Evolutionary conservation across 495 filamentous ascomycete species (phyloP).

Genomic region (Wilcoxina mikolae): DNA sequence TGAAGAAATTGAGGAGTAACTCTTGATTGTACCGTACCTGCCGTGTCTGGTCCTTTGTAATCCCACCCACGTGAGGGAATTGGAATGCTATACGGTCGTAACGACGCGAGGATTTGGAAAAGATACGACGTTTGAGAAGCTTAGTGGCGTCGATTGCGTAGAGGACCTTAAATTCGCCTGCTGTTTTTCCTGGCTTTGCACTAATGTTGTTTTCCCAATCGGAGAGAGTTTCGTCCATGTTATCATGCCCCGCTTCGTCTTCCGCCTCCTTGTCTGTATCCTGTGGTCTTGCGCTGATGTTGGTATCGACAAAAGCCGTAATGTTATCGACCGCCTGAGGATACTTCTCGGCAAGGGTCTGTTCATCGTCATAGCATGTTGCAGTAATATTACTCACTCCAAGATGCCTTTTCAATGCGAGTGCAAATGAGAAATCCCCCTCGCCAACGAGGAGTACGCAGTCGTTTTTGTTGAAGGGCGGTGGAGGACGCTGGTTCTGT

Average conservation of each 20-base stretch:
- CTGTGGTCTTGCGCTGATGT: background rate
- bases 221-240: too few species aligned
- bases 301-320: background rate
- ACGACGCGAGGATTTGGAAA: slow-evolving; percentile 7
- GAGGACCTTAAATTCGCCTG: slow-evolving; percentile 31
- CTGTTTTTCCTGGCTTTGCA: background rate
- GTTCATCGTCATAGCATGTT: slow-evolving; percentile 45
- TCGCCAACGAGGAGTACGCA: slow-evolving; percentile 69
- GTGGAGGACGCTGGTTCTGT: slow-evolving; percentile 55
- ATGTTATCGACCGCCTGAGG: slow-evolving; percentile 55
- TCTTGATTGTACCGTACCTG: slow-evolving; percentile 90
- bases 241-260: background rate
- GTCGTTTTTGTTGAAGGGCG: slow-evolving; percentile 41
- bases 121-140: slow-evolving; percentile 29
- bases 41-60: slow-evolving; percentile 80
- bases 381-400: slow-evolving; percentile 25
- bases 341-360: slow-evolving; percentile 49
- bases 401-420: slow-evolving; percentile 57
- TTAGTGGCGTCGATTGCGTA: slow-evolving; percentile 63
- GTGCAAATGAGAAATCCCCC: slow-evolving; percentile 85
- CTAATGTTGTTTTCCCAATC: too few species aligned
- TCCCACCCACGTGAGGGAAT: slow-evolving; percentile 89
- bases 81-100: slow-evolving; percentile 82
- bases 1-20: slow-evolving; percentile 71
- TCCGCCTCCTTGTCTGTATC: background rate